These are phyloP conservation scores for Suzukiozyma palmioleophila DNA, from an alignment of 1,139 yeast genomes.

Conservation along the genomic window DNA sequence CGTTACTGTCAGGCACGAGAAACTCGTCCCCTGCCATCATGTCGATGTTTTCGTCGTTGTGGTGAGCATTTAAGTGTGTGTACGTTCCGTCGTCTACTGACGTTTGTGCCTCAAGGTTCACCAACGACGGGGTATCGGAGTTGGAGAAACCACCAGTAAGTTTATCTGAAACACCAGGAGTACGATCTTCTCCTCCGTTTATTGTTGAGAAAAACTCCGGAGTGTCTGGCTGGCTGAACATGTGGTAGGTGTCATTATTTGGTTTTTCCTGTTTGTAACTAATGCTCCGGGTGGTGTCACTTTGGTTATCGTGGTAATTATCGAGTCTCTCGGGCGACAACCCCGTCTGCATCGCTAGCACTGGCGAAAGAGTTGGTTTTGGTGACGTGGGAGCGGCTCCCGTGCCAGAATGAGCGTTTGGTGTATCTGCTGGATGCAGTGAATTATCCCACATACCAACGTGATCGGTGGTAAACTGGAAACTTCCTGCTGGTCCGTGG, in stretches of 20 bases:
- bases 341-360: neutral
- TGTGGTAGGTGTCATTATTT: neutral
- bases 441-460: neutral
- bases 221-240: constrained; percentile 17
- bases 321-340: neutral
- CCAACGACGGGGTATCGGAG: neutral
- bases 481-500: constrained; percentile 10
- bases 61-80: neutral
- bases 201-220: constrained; percentile 25
- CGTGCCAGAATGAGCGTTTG: neutral
- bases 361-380: neutral
- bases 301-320: constrained; percentile 1
- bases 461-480: constrained; percentile 16
- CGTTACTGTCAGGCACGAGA: neutral
- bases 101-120: neutral
- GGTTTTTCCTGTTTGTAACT: neutral
- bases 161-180: neutral
- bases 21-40: constrained; percentile 1
- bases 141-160: neutral
- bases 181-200: neutral
- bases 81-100: neutral
- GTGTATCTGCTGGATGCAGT: neutral
- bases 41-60: neutral
- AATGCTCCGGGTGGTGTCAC: neutral
- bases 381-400: neutral